A percentile compares a stretch with the other conserved stretches of the same genome.
Evolutionary conservation across 768 basidiomycete species (phyloP).

Genomic region (Coprinopsis strossmayeri): DNA sequence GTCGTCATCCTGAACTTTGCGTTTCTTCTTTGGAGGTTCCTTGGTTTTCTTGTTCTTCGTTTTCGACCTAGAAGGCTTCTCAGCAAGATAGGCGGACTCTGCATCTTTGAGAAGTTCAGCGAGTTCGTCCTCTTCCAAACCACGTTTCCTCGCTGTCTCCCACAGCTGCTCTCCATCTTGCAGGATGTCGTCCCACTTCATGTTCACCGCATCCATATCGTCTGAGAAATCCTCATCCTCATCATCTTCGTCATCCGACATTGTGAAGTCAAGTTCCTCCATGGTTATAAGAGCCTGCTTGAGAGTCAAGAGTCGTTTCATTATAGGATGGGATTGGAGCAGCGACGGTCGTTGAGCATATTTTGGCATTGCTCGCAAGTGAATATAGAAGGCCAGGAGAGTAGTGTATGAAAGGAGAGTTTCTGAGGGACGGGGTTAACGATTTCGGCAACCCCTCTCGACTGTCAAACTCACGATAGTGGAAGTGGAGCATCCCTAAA

Average conservation of each 20-base stretch:
- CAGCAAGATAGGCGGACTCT: constrained; percentile 8
- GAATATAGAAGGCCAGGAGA: constrained; percentile 86
- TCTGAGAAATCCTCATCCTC: constrained; percentile 27
- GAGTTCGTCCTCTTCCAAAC: constrained; percentile 42
- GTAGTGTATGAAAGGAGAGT: constrained; percentile 86
- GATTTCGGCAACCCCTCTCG: neutral
- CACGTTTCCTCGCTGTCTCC: constrained; percentile 30
- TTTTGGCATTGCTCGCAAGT: constrained; percentile 69
- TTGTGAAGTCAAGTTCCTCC: constrained; percentile 76
- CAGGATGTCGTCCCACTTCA: constrained; percentile 26
- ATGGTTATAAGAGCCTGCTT: constrained; percentile 78
- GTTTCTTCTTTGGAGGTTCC: constrained; percentile 57
- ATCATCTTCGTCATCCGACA: constrained; percentile 40
- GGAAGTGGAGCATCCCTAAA: constrained; percentile 71
- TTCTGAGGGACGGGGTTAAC: constrained; percentile 40
- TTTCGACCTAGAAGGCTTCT: constrained; percentile 1
- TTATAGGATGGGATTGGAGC: constrained; percentile 64
- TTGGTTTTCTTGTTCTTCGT: constrained; percentile 12
- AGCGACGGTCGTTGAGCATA: constrained; percentile 55
- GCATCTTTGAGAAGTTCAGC: constrained; percentile 53
- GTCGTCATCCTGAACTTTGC: constrained; percentile 40
- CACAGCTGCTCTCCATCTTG: constrained; percentile 37
- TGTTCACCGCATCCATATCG: constrained; percentile 15
- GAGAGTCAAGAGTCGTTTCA: constrained; percentile 69
- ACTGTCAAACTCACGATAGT: constrained; percentile 69